Evolutionary conservation across 2,329 filamentous ascomycete genomes (phyloP).

Genomic region (Ophiostoma australiae): DNA sequence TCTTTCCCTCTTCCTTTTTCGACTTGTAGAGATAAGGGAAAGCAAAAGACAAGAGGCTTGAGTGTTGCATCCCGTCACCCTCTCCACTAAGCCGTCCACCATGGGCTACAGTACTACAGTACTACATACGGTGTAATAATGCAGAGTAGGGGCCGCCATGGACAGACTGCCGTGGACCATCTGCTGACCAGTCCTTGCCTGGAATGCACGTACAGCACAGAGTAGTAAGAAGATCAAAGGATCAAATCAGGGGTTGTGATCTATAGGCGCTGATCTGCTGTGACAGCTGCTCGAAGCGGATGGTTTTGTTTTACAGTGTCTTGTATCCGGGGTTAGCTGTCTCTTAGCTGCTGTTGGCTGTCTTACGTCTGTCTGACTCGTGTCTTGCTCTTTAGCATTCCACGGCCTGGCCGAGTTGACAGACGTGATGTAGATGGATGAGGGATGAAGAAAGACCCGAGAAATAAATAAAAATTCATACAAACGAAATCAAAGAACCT

Average conservation of each 20-base stretch:
- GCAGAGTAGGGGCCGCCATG: not conserved
- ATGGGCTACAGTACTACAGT: not conserved
- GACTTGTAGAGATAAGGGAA: conserved; percentile 1
- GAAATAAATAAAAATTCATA: not conserved
- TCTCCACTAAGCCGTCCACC: conserved; percentile 1
- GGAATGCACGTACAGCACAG: conserved; percentile 2
- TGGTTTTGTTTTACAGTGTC: not conserved
- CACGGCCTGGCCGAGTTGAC: not conserved
- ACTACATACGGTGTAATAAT: no score
- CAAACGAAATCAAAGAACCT: not conserved
- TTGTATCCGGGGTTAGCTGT: not conserved
- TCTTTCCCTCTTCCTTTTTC: not conserved
- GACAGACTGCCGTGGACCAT: not conserved
- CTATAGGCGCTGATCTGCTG: not conserved
- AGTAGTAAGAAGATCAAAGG: not conserved
- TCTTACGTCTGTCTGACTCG: not conserved
- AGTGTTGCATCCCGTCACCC: conserved; percentile 11
- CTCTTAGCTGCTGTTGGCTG: no score
- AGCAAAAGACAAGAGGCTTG: conserved; percentile 9
- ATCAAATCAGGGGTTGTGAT: conserved; percentile 3
- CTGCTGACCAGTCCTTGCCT: not conserved
- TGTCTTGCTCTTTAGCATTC: not conserved
- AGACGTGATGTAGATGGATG: not conserved
- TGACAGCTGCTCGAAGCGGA: not conserved
- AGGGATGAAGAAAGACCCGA: not conserved